phyloP scores from a whole-genome alignment of 257 asterid species.

The Rauvolfia tetraphylla region DNA sequence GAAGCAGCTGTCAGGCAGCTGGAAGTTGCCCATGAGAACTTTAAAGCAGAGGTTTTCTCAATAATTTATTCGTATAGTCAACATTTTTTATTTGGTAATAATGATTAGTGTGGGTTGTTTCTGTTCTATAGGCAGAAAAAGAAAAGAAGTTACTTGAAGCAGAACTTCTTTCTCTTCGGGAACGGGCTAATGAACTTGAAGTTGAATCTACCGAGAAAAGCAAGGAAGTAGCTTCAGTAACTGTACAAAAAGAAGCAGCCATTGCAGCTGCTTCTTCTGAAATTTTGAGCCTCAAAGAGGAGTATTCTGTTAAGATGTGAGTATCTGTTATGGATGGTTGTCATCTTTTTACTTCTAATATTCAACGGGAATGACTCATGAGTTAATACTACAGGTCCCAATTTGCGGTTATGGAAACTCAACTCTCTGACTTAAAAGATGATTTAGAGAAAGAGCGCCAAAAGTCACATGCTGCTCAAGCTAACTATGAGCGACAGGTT shows the following conservation, averaged over 20 bases:
- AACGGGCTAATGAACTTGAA: conserved; percentile 57
- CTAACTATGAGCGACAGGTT: conserved; percentile 94
- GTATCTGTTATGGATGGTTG: conserved; percentile 14
- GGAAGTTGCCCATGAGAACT: conserved; percentile 59
- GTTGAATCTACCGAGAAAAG: conserved; percentile 52
- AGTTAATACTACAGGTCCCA: conserved; percentile 47
- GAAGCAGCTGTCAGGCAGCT: conserved; percentile 79
- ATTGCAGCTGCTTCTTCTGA: conserved; percentile 58
- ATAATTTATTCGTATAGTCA: background rate
- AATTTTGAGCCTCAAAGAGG: conserved; percentile 63
- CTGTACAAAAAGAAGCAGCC: conserved; percentile 76
- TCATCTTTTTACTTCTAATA: background rate
- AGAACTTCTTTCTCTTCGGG: conserved; percentile 51
- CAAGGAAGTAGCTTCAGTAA: conserved; percentile 61
- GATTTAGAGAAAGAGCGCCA: conserved; percentile 78
- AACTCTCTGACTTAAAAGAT: conserved; percentile 59
- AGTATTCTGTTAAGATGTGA: conserved; percentile 55
- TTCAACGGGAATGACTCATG: background rate
- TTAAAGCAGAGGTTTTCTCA: conserved; percentile 54
- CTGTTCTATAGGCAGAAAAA: conserved; percentile 45
- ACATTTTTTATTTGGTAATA: conserved; percentile 2
- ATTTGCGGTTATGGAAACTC: conserved; percentile 57
- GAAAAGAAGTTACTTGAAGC: conserved; percentile 61
- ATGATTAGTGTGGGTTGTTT: conserved; percentile 12
- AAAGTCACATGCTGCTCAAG: conserved; percentile 73